Percentiles rank a stretch among this genome's conserved stretches.
Conservation (phyloP, 169 alveolate species). For the Plasmodium fragile region DNA sequence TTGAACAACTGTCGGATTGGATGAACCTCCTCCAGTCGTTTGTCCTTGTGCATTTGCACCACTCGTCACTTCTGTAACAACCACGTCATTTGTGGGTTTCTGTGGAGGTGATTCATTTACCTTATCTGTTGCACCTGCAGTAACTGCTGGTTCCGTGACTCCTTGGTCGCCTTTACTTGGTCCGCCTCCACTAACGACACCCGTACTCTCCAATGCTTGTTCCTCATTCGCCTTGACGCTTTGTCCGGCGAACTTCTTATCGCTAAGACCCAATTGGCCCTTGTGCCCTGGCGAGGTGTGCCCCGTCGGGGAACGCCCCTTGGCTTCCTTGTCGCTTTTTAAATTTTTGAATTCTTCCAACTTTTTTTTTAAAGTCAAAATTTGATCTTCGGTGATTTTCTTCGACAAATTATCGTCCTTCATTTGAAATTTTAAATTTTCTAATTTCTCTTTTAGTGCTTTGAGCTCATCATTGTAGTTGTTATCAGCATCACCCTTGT, state of each 20-base stretch:
- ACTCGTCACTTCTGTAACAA: too few species aligned
- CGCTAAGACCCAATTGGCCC: not conserved
- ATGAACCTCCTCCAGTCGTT: too few species aligned
- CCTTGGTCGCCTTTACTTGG: not conserved
- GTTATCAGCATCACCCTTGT: not conserved
- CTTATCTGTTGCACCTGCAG: not conserved
- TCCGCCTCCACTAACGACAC: not conserved
- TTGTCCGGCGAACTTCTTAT: not conserved
- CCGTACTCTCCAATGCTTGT: not conserved
- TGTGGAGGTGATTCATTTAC: not conserved
- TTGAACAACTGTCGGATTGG: too few species aligned
- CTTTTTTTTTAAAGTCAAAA: not conserved
- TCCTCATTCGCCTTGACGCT: not conserved
- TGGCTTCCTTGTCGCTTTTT: not conserved
- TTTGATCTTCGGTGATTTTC: not conserved
- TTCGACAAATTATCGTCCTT: not conserved
- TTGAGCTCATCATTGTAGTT: not conserved
- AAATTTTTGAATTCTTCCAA: not conserved
- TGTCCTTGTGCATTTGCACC: too few species aligned
- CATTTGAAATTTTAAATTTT: not conserved
- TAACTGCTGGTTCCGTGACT: not conserved
- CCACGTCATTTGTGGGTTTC: not conserved
- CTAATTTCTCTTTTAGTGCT: not conserved
- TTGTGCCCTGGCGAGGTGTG: not conserved
- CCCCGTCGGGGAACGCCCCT: not conserved